A percentile compares a stretch with the other conserved stretches of the same genome.
Evolutionary conservation across 2,329 filamentous ascomycete genomes (phyloP).

Genomic region (Fusarium sp.): DNA sequence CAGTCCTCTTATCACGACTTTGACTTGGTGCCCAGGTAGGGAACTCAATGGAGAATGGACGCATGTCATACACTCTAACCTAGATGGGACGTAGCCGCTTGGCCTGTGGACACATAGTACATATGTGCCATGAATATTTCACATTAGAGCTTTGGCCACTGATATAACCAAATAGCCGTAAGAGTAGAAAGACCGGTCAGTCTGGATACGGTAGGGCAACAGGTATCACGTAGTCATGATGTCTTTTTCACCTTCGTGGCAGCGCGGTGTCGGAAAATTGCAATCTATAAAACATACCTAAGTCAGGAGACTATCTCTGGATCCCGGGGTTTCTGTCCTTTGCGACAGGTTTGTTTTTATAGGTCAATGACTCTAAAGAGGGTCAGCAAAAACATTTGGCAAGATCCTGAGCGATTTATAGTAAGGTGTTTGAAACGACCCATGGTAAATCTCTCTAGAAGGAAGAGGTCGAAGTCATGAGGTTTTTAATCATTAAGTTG

Average conservation of each 20-base stretch:
- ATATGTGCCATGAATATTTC: slow-evolving; percentile 20
- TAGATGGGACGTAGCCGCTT: slow-evolving; percentile 28
- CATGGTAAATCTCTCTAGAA: not conserved
- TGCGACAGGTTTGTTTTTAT: slow-evolving; percentile 24
- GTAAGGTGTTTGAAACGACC: not conserved
- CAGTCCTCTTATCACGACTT: not conserved
- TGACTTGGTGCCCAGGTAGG: not conserved
- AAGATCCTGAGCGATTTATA: slow-evolving; percentile 31
- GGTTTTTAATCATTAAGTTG: not conserved
- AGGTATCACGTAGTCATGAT: slow-evolving; percentile 3
- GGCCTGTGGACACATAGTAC: slow-evolving; percentile 11
- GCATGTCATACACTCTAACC: slow-evolving; percentile 31
- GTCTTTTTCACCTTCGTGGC: slow-evolving; percentile 17
- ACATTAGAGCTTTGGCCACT: slow-evolving; percentile 4
- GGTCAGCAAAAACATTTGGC: slow-evolving; percentile 32
- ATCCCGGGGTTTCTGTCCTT: not conserved
- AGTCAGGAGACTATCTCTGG: slow-evolving; percentile 21
- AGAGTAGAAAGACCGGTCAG: not conserved
- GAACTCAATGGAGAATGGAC: slow-evolving; percentile 13
- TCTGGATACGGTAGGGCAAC: not conserved
- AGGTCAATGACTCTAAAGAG: slow-evolving; percentile 36
- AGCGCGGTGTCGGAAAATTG: slow-evolving; percentile 13
- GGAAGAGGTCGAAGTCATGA: not conserved
- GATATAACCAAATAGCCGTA: not conserved
- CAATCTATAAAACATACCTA: slow-evolving; percentile 26